phyloP scores from a whole-genome alignment of 441 rosid genomes.

The Eruca vesicaria region DNA sequence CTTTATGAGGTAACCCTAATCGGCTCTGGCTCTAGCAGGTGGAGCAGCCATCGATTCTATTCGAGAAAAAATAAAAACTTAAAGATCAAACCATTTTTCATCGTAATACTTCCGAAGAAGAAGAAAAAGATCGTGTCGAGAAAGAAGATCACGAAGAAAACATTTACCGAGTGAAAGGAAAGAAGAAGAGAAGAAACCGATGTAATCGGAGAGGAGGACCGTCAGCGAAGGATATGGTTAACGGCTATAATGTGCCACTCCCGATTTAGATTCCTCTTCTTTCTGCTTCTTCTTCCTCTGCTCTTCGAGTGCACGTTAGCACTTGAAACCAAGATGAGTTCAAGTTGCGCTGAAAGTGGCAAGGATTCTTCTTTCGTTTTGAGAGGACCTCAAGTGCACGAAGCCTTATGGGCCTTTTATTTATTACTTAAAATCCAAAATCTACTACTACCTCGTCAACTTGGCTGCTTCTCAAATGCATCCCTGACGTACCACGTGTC shows the following conservation, averaged over 20 bases:
- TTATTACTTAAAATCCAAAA: neutral
- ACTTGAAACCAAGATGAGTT: slow-evolving; percentile 19
- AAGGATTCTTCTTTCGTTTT: neutral
- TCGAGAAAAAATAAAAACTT: neutral
- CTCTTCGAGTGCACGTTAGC: slow-evolving; percentile 34
- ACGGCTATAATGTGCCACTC: slow-evolving; percentile 45
- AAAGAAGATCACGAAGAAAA: slow-evolving; percentile 13
- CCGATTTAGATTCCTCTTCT: slow-evolving; percentile 25
- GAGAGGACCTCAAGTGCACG: slow-evolving; percentile 16
- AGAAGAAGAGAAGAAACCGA: slow-evolving; percentile 4
- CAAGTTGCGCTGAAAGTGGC: neutral
- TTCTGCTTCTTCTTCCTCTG: neutral
- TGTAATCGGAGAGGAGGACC: slow-evolving; percentile 13
- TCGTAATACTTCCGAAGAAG: slow-evolving; percentile 13
- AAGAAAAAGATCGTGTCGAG: neutral
- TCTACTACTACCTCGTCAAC: slow-evolving; percentile 6
- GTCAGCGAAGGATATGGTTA: slow-evolving; percentile 26
- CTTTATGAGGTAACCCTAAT: slow-evolving; percentile 65
- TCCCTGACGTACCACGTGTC: neutral
- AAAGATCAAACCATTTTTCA: slow-evolving; percentile 19
- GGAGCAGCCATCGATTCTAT: slow-evolving; percentile 57
- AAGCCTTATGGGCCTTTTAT: slow-evolving; percentile 32
- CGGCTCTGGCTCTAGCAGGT: slow-evolving; percentile 63
- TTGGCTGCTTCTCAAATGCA: neutral
- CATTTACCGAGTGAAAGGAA: slow-evolving; percentile 35